Evolutionary conservation across 1,284 basidiomycete species (phyloP).

Genomic region (Marasmius sp.): DNA sequence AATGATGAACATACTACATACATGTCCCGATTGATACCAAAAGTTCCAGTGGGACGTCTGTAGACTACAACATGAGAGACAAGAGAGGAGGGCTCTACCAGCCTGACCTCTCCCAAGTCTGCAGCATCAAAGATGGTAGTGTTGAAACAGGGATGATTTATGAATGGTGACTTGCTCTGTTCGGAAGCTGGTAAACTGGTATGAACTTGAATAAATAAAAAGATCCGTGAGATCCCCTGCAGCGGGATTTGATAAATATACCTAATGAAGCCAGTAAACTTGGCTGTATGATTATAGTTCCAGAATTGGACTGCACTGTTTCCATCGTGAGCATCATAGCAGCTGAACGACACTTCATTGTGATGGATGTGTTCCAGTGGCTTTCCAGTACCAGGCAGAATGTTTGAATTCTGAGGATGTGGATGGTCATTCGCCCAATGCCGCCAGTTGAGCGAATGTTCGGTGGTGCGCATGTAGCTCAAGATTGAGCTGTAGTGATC

Average conservation of each 20-base stretch:
- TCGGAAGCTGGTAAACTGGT: neutral
- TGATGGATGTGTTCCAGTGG: conserved; percentile 17
- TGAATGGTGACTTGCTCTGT: conserved; percentile 5
- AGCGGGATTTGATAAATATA: conserved; percentile 21
- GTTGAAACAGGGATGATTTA: neutral
- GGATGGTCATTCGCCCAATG: neutral
- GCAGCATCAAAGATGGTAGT: neutral
- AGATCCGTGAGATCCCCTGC: conserved; percentile 17
- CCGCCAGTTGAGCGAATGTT: neutral
- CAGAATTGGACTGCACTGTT: conserved; percentile 24
- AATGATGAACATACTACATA: neutral
- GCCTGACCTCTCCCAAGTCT: neutral
- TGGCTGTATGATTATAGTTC: conserved; percentile 5
- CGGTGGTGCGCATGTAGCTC: neutral
- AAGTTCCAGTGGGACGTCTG: neutral
- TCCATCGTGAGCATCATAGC: conserved; percentile 15
- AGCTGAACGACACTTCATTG: conserved; percentile 15
- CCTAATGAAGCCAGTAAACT: conserved; percentile 18
- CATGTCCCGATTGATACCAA: neutral
- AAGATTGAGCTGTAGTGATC: neutral
- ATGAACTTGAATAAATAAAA: conserved; percentile 21
- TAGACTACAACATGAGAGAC: neutral
- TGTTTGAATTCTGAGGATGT: neutral
- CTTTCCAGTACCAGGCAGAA: conserved; percentile 6
- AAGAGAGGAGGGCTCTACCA: neutral